Conservation (phyloP, 2,329 filamentous ascomycete genomes). For the Bimuria novae-zelandiae region DNA sequence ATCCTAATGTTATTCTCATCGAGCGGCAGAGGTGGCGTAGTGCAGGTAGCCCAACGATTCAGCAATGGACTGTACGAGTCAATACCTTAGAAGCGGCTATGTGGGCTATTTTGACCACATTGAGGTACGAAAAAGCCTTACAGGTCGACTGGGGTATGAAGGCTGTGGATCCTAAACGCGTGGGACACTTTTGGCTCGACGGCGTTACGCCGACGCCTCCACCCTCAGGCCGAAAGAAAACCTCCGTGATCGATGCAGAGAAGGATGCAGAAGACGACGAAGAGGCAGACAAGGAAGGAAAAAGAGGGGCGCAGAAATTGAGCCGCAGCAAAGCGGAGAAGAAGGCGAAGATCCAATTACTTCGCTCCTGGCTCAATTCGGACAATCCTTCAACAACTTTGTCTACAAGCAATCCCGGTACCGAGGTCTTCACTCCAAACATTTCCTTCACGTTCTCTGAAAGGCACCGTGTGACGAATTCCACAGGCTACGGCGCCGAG, state of each 20-base stretch:
- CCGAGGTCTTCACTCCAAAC: slow-evolving; percentile 10
- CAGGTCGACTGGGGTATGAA: slow-evolving; percentile 21
- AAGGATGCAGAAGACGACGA: background rate
- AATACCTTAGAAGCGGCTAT: slow-evolving; percentile 84
- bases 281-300: slow-evolving; percentile 22
- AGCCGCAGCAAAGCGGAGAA: slow-evolving; percentile 54
- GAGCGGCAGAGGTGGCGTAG: slow-evolving; percentile 69
- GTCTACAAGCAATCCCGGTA: slow-evolving; percentile 8
- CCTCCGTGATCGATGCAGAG: too few species aligned
- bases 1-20: slow-evolving; percentile 73
- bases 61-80: slow-evolving; percentile 82
- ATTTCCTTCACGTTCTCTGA: slow-evolving; percentile 23
- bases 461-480: too few species aligned
- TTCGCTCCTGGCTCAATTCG: slow-evolving; percentile 46
- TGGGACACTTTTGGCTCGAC: slow-evolving; percentile 44
- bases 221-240: background rate
- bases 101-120: slow-evolving; percentile 68
- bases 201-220: slow-evolving; percentile 5
- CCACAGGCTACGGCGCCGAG: background rate
- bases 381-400: slow-evolving; percentile 10
- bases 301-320: slow-evolving; percentile 38
- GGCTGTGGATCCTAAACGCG: slow-evolving; percentile 44
- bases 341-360: slow-evolving; percentile 66
- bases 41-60: slow-evolving; percentile 65
- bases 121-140: slow-evolving; percentile 34